Conservation (phyloP, 306 rosid genomes). For the Aeschynomene evenia region DNA sequence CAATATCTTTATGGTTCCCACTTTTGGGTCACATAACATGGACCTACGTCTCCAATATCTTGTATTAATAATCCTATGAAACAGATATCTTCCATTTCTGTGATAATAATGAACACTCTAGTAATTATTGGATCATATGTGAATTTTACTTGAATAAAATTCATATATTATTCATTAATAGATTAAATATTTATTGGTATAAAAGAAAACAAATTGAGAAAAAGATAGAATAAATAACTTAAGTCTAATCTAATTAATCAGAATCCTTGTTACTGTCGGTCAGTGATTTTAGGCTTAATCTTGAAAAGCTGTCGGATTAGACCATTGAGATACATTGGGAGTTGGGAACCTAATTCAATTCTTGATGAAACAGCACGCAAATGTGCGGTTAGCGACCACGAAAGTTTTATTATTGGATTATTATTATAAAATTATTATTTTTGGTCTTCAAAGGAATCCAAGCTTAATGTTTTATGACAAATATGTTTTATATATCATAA, state of each 20-base stretch:
- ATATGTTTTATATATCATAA: no score
- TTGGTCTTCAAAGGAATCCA: conserved; percentile 22
- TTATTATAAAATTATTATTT: not conserved
- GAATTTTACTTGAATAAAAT: no score
- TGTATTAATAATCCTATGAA: no score
- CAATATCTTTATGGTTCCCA: conserved; percentile 44
- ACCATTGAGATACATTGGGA: conserved; percentile 14
- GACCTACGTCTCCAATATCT: conserved; percentile 13
- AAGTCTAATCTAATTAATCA: not conserved
- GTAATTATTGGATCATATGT: no score
- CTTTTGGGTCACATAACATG: conserved; percentile 39
- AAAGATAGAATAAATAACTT: no score
- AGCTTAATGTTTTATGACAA: not conserved
- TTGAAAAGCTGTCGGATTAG: conserved; percentile 10
- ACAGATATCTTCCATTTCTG: no score
- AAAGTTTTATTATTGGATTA: conserved; percentile 22
- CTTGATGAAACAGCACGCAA: conserved; percentile 37
- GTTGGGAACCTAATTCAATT: conserved; percentile 31
- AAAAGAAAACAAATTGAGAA: no score
- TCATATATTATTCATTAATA: no score
- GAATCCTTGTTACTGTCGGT: not conserved
- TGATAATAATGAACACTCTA: no score
- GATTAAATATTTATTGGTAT: no score
- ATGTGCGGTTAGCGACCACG: not conserved
- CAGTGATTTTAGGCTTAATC: conserved; percentile 15